Conservation (phyloP, 169 alveolate genomes). For the Theileria annulata region DNA sequence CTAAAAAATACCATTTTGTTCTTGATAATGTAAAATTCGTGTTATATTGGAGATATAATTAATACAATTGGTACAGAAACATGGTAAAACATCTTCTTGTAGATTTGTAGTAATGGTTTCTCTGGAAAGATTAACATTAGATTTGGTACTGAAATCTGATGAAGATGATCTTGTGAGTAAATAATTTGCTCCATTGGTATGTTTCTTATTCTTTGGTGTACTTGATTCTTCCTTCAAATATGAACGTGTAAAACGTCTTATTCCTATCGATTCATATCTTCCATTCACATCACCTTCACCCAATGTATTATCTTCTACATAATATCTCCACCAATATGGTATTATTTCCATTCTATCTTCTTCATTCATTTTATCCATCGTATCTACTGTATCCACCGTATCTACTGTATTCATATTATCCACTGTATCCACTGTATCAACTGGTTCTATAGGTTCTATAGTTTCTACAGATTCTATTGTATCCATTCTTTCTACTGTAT, state of each 20-base stretch:
- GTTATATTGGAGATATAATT: conserved; percentile 11
- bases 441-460: too few species aligned
- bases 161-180: conserved; percentile 8
- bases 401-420: too few species aligned
- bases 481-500: too few species aligned
- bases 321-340: conserved; percentile 69
- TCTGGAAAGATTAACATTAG: conserved; percentile 4
- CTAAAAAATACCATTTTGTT: too few species aligned
- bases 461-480: background rate
- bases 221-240: conserved; percentile 58
- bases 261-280: conserved; percentile 8
- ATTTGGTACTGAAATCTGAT: conserved; percentile 20
- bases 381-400: background rate
- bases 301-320: conserved; percentile 48
- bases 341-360: conserved; percentile 27
- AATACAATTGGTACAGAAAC: conserved; percentile 25
- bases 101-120: background rate
- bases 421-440: too few species aligned
- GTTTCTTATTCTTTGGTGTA: conserved; percentile 43
- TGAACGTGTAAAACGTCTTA: conserved; percentile 53
- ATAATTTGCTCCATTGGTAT: conserved; percentile 9
- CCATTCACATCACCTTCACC: conserved; percentile 56
- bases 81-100: background rate
- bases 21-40: background rate
- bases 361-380: background rate